These are phyloP conservation scores for Plectranthus barbatus DNA, from an alignment of 257 asterid genomes.

Conservation along the genomic window DNA sequence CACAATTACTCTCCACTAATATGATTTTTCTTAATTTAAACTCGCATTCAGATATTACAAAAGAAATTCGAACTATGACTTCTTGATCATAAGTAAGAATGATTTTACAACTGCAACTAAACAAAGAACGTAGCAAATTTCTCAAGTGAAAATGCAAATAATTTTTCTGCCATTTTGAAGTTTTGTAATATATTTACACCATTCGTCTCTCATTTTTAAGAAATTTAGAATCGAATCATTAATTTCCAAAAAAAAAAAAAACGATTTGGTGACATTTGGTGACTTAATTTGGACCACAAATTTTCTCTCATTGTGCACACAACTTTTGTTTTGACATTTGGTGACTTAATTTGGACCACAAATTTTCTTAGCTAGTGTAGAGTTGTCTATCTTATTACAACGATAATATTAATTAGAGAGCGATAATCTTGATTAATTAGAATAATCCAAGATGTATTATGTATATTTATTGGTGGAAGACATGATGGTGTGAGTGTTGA, in stretches of 20 bases:
- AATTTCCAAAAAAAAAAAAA: background rate
- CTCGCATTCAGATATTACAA: no score
- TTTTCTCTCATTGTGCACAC: background rate
- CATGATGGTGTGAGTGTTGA: constrained; percentile 14
- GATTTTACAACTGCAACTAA: no score
- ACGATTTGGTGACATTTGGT: background rate
- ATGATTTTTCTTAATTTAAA: no score
- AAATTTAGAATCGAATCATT: no score
- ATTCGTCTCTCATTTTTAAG: no score
- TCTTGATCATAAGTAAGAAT: no score
- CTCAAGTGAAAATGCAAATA: no score
- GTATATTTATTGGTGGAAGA: constrained; percentile 22
- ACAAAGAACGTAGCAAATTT: no score
- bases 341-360: constrained; percentile 22
- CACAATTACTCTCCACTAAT: no score
- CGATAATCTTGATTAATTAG: constrained; percentile 25
- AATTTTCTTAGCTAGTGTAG: background rate
- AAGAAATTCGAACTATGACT: no score
- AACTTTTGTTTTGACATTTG: constrained; percentile 19
- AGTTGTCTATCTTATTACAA: background rate
- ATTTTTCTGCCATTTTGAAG: no score
- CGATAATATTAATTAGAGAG: constrained; percentile 17
- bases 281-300: constrained; percentile 20
- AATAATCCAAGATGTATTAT: constrained; percentile 14
- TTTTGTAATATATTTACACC: no score